These are phyloP conservation scores for Lentinus tigrinus DNA, from an alignment of 768 basidiomycete genomes.

Conservation along the genomic window DNA sequence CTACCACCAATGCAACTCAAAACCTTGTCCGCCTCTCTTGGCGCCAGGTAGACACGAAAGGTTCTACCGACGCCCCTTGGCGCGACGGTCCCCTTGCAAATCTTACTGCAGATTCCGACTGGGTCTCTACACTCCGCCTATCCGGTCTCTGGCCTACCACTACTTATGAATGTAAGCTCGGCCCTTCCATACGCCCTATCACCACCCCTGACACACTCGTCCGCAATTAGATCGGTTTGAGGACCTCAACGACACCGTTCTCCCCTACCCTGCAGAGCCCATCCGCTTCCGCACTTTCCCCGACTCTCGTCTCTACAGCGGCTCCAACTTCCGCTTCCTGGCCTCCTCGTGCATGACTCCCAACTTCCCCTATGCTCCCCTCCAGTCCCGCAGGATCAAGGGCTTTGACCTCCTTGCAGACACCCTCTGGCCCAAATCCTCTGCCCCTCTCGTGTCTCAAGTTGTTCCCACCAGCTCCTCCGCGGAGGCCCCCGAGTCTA, in stretches of 20 bases:
- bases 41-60: slow-evolving; percentile 33
- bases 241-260: slow-evolving; percentile 39
- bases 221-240: slow-evolving; percentile 40
- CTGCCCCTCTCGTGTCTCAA: not conserved
- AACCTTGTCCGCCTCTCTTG: slow-evolving; percentile 42
- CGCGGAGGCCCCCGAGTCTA: not conserved
- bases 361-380: slow-evolving; percentile 71
- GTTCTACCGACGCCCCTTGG: slow-evolving; percentile 36
- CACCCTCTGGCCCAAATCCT: slow-evolving; percentile 40
- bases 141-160: slow-evolving; percentile 67
- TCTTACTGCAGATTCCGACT: slow-evolving; percentile 49
- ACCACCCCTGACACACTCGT: not conserved
- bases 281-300: slow-evolving; percentile 74
- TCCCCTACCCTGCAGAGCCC: slow-evolving; percentile 50
- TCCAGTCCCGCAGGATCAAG: slow-evolving; percentile 49
- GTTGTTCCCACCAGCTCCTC: not conserved
- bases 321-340: slow-evolving; percentile 65
- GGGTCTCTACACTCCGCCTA: slow-evolving; percentile 55
- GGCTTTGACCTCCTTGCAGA: slow-evolving; percentile 66
- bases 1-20: slow-evolving; percentile 36
- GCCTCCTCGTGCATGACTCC: slow-evolving; percentile 66
- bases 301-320: slow-evolving; percentile 55
- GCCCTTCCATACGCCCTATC: slow-evolving; percentile 1
- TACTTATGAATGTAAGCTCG: slow-evolving; percentile 62
- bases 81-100: slow-evolving; percentile 51